phyloP scores from a whole-genome alignment of 805 yeast genomes.

The Kregervanrija fluxuum region DNA sequence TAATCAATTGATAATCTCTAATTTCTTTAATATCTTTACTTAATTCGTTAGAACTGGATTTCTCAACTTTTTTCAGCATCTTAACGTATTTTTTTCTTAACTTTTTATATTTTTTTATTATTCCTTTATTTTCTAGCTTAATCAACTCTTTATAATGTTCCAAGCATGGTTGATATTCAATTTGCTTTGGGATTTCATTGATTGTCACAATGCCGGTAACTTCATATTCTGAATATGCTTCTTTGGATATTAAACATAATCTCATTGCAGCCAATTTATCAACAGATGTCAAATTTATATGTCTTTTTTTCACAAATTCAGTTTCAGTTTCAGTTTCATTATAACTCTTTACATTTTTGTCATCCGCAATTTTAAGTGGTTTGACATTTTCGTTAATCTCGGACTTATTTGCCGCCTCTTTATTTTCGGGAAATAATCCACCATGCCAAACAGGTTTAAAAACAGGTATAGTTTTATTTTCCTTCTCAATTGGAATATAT shows the following conservation, averaged over 20 bases:
- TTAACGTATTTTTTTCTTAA: constrained; percentile 7
- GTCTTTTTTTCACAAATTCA: neutral
- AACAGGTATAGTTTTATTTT: neutral
- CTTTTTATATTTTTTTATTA: constrained; percentile 4
- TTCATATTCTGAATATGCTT: neutral
- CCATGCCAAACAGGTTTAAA: constrained; percentile 6
- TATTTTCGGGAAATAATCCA: neutral
- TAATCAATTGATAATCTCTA: constrained; percentile 26
- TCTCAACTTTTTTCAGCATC: constrained; percentile 8
- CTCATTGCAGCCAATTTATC: constrained; percentile 13
- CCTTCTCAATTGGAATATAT: constrained; percentile 6
- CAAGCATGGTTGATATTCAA: constrained; percentile 1
- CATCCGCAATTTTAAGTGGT: neutral
- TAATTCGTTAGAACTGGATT: constrained; percentile 7
- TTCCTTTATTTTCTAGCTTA: constrained; percentile 1
- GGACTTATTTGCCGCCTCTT: neutral
- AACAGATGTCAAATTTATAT: constrained; percentile 1
- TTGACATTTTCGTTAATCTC: neutral
- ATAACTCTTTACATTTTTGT: neutral
- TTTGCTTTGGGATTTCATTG: neutral
- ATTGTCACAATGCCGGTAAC: neutral
- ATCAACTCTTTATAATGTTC: constrained; percentile 1
- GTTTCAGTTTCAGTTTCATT: neutral
- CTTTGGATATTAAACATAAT: constrained; percentile 13
- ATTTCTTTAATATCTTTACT: constrained; percentile 28